Evolutionary conservation across 1,139 yeast species (phyloP), one percentile per base, ranked within the genome.

Genomic region (Yamadazyma jaroonii): DNA sequence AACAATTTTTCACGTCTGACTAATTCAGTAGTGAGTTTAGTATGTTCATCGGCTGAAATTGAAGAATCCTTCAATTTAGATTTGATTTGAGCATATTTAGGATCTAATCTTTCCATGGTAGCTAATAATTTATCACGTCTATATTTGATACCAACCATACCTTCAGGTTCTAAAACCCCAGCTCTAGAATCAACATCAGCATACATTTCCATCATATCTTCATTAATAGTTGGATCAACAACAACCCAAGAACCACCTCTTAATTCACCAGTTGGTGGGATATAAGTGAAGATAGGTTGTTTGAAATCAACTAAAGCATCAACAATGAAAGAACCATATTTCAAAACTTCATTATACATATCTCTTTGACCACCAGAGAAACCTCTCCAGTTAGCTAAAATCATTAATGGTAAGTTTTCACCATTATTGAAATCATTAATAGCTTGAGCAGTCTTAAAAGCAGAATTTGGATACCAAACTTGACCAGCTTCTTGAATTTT

Each of bases 211-310:
- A 92, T 94, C 87, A 87, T 87, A 48, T 90, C 97, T 37, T 84
- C 67, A 63, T 94, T 92, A 69, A 94, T 92, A 41, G 97, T 87
- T 49, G 98, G 97, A 66, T 92, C 98, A 61, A 92, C 96, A 50
- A 92, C 98, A 42, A 94, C 98, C 98, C 98, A 92, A 23, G 98
- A 92, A 62, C 98, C 98, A 74, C 98, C 98, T 78, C 98, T 87
- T 54, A 94, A 79, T 67, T 92, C 98, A 62, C 97, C 97, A 53
- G 85, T 79, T 44, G 98, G 98, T 40, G 98, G 98, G 61, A 92
- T 92, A 65, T 92, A 92, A 25, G 94, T 88, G 71, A 92, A 83
- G 48, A 92, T 85, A 43, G 98, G 98, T 67, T 90, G 98, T 63
- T 88, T 88, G 77, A 84, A 92, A 54, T 83, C 96, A 52, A 89